Evolutionary conservation across 1,139 yeast genomes (phyloP).

Genomic region (Hyphopichia khmerensis): DNA sequence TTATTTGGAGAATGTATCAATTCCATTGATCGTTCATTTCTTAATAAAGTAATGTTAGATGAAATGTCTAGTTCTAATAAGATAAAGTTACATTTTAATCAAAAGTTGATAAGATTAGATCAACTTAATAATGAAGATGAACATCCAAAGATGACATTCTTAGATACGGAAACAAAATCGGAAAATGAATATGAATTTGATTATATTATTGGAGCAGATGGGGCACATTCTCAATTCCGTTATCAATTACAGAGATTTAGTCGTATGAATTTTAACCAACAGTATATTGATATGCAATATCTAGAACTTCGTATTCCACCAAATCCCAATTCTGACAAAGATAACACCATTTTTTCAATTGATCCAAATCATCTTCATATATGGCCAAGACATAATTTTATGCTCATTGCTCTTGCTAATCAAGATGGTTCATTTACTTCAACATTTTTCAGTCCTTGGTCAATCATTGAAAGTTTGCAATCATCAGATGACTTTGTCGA

Average conservation of each 20-base stretch:
- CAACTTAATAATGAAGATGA: constrained; percentile 19
- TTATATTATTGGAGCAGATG: constrained; percentile 80
- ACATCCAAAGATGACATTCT: constrained; percentile 26
- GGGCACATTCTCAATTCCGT: constrained; percentile 77
- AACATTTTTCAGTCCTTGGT: constrained; percentile 85
- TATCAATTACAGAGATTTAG: constrained; percentile 63
- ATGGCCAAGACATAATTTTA: constrained; percentile 86
- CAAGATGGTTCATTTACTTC: constrained; percentile 84
- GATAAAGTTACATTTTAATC: constrained; percentile 53
- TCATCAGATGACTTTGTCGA: constrained; percentile 41
- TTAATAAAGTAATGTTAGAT: constrained; percentile 64
- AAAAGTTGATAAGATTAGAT: constrained; percentile 49
- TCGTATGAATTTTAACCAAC: constrained; percentile 71
- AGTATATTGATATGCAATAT: constrained; percentile 83
- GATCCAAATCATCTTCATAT: constrained; percentile 83
- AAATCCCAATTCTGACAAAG: constrained; percentile 18
- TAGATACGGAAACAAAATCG: constrained; percentile 11
- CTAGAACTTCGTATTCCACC: constrained; percentile 77
- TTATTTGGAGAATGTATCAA: constrained; percentile 82
- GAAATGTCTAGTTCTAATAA: constrained; percentile 48
- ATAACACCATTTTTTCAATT: constrained; percentile 39
- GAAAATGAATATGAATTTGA: constrained; percentile 39
- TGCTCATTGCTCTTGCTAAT: constrained; percentile 90
- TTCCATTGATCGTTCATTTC: constrained; percentile 73
- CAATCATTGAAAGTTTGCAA: constrained; percentile 53